Conservation (phyloP, 2,329 filamentous ascomycete genomes). For the Stachybotrys chlorohalonatus region DNA sequence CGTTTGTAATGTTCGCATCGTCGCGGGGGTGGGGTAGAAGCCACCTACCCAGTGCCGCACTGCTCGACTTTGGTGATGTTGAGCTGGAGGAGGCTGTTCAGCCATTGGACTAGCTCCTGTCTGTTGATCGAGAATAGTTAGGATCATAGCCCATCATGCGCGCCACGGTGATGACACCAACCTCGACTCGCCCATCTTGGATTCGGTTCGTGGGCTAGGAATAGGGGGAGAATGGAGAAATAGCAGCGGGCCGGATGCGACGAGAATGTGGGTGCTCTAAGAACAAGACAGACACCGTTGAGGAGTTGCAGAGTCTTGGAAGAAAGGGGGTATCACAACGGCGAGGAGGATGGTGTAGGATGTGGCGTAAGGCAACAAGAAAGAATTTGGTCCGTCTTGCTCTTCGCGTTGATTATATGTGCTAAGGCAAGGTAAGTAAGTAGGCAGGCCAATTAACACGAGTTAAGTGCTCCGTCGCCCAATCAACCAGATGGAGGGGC, state of each 20-base stretch:
- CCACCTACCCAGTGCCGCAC: constrained; percentile 82
- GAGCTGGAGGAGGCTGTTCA: constrained; percentile 95
- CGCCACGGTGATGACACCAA: constrained; percentile 16
- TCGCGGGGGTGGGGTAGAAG: constrained; percentile 14
- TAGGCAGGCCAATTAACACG: constrained; percentile 2
- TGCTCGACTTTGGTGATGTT: constrained; percentile 99
- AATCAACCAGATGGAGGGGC: constrained; percentile 19
- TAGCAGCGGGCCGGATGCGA: neutral
- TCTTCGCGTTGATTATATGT: constrained; percentile 15
- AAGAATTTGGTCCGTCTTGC: constrained; percentile 17
- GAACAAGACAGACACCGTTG: neutral
- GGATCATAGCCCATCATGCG: constrained; percentile 2
- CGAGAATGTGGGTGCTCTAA: neutral
- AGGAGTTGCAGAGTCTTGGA: neutral
- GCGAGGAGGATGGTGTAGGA: constrained; percentile 1
- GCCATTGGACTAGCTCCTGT: constrained; percentile 93
- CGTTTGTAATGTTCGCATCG: constrained; percentile 3
- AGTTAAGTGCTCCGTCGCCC: constrained; percentile 11
- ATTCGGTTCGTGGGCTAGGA: constrained; percentile 3
- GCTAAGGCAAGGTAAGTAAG: neutral
- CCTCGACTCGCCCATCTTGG: constrained; percentile 40
- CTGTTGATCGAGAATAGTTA: constrained; percentile 37
- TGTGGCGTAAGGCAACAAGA: constrained; percentile 10
- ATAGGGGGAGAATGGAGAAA: neutral
- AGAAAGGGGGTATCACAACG: constrained; percentile 3